Evolutionary conservation across 1,284 basidiomycete genomes (phyloP), one percentile per base, ranked within the genome.

Genomic region (Rugosomyces carneus): DNA sequence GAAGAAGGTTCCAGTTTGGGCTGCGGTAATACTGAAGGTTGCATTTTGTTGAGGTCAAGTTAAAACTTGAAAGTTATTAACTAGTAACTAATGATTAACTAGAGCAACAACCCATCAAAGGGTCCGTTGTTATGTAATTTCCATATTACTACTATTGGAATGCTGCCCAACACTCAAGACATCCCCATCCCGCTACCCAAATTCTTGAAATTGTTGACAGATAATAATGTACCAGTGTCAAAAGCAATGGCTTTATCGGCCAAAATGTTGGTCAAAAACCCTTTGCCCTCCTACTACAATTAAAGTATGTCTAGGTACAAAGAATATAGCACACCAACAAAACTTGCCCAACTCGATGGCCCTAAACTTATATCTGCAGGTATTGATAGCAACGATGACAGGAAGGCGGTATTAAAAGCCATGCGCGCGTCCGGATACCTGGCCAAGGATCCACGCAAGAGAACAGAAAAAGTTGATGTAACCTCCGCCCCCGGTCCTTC

Each of bases 221-320:
- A 64, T 37, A 76, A 79, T 50, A 74, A 75, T 49, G 69, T 92
- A 1, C 69, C 84, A 2, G 76, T 89, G 57, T 62, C 76, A 37
- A 81, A 83, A 49, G 89, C 90, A 0, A 93, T 95, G 77, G 64
- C 68, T 2, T 64, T 89, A 26, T 81, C 90, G 35, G 76, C 78
- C 37, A 90, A 89, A 72, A 76, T 91, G 89, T 93, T 45, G 54
- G 80, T 67, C 52, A 23, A 37, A 40, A 26, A 5, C 48, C 49
- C 38, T 40, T 49, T 29, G 34, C 45, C 37, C 13, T 19, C 36
- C 38, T 26, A 44, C 29, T 44, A 52, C 45, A 45, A 37, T 51
- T 36, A 41, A 39, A 43, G 47, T 34, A 42, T 35, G 23, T 23
- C 32, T 56, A 93, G 89, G 53, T 92, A 88, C 66, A 91, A 87